These are phyloP conservation scores for Hypoxylon lienhwacheense DNA, from an alignment of 495 filamentous ascomycete genomes.

Conservation along the genomic window DNA sequence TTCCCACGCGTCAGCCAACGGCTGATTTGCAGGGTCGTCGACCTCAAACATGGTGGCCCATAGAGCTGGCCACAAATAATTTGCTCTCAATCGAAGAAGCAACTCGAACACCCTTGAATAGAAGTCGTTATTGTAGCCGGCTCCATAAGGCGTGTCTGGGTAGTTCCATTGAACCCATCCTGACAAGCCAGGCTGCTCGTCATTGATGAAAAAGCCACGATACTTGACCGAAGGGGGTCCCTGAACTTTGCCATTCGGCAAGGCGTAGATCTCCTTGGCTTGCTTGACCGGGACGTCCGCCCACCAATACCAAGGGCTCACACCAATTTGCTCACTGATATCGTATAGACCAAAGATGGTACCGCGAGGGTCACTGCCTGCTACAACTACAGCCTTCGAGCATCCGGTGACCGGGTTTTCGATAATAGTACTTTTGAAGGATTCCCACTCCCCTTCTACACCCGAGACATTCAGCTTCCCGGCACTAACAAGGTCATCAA, in stretches of 20 bases:
- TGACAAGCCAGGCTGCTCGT: constrained; percentile 71
- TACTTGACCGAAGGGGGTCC: constrained; percentile 69
- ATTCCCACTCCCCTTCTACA: constrained; percentile 69
- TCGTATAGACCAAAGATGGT: constrained; percentile 75
- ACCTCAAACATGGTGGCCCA: constrained; percentile 72
- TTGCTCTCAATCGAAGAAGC: constrained; percentile 67
- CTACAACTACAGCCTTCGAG: constrained; percentile 65
- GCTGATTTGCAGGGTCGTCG: constrained; percentile 68
- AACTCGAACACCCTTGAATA: constrained; percentile 73
- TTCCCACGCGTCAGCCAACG: constrained; percentile 69
- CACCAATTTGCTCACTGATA: constrained; percentile 74
- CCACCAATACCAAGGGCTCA: constrained; percentile 78
- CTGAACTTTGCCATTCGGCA: constrained; percentile 57
- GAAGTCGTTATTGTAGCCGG: constrained; percentile 64
- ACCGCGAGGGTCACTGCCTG: constrained; percentile 68
- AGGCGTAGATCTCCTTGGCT: constrained; percentile 58
- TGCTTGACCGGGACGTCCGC: constrained; percentile 65
- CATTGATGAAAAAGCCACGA: constrained; percentile 78
- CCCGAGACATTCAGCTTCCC: constrained; percentile 59
- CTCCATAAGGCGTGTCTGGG: constrained; percentile 53
- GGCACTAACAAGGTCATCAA: constrained; percentile 56
- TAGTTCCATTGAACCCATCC: constrained; percentile 63
- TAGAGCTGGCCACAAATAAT: constrained; percentile 74
- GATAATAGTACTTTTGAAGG: constrained; percentile 63
- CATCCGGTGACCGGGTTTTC: constrained; percentile 60